Conservation (phyloP, 257 asterid species). For the Solanum appendiculatum region DNA sequence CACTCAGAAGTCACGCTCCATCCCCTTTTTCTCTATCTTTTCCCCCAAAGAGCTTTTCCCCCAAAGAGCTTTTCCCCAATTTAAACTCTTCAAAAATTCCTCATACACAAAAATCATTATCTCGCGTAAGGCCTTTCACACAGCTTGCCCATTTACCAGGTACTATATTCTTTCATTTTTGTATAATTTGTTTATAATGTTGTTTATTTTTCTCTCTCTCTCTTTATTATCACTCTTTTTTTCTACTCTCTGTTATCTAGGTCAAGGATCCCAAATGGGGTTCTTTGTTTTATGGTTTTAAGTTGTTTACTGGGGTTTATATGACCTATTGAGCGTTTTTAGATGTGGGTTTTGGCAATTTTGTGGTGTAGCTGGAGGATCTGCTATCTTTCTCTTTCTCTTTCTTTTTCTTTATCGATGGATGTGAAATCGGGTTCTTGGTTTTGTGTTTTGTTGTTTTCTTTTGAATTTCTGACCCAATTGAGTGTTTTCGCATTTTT, state of each 20-base stretch:
- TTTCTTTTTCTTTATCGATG: neutral
- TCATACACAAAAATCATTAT: constrained; percentile 5
- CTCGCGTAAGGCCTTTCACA: constrained; percentile 85
- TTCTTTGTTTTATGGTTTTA: constrained; percentile 5
- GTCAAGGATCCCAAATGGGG: neutral
- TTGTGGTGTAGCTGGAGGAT: neutral
- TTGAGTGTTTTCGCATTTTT: constrained; percentile 19
- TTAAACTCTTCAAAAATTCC: constrained; percentile 12
- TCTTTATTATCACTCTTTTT: neutral
- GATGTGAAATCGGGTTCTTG: neutral
- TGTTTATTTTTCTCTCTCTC: neutral
- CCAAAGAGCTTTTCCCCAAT: neutral
- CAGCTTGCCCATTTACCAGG: constrained; percentile 99
- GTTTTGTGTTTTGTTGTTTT: neutral
- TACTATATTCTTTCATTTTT: constrained; percentile 12
- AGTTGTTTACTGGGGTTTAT: neutral
- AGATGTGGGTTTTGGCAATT: neutral
- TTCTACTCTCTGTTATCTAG: neutral
- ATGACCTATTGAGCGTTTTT: neutral
- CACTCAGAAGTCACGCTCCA: neutral
- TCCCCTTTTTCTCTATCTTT: neutral
- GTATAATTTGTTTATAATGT: neutral
- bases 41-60: too few relatives aligned
- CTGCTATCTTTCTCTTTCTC: neutral
- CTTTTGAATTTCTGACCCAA: neutral